Percentiles rank a stretch among this genome's conserved stretches.
These are phyloP conservation scores for Sergeia podlipaevii DNA, from an alignment of 208 protist species.

Conservation along the genomic window DNA sequence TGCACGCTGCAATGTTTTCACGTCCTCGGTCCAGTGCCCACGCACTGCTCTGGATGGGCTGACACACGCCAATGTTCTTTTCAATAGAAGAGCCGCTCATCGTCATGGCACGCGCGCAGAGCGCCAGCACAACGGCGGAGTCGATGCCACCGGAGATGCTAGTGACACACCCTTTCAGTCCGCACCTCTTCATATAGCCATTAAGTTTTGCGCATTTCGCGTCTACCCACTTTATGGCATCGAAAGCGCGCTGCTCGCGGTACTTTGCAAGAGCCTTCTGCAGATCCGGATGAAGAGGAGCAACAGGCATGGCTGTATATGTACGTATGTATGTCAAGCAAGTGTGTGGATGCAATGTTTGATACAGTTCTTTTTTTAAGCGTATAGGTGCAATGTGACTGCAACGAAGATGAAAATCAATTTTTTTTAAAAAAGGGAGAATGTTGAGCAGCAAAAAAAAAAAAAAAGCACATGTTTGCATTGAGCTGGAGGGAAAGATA, in stretches of 20 bases:
- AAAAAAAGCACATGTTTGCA: slow-evolving; percentile 4
- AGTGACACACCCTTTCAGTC: slow-evolving; percentile 88
- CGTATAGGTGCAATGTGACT: neutral
- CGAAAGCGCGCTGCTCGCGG: slow-evolving; percentile 70
- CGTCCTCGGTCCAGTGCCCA: slow-evolving; percentile 85
- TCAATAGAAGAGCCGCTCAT: slow-evolving; percentile 68
- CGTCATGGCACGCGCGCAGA: slow-evolving; percentile 74
- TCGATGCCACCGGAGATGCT: slow-evolving; percentile 94
- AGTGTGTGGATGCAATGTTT: slow-evolving; percentile 1
- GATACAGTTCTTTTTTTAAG: neutral
- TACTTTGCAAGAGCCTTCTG: slow-evolving; percentile 54
- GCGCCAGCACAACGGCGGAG: slow-evolving; percentile 89
- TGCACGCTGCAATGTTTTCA: slow-evolving; percentile 78
- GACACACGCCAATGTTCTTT: slow-evolving; percentile 90
- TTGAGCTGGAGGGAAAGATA: too few species aligned
- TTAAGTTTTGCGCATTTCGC: slow-evolving; percentile 88
- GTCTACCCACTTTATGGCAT: slow-evolving; percentile 78
- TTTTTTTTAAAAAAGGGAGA: slow-evolving; percentile 2
- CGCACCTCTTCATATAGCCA: slow-evolving; percentile 85
- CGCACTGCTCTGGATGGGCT: slow-evolving; percentile 92
- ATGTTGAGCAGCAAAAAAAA: slow-evolving; percentile 5
- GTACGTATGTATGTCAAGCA: neutral
- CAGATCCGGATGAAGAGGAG: slow-evolving; percentile 65
- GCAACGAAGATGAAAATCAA: neutral
- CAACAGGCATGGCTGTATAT: slow-evolving; percentile 24